These are phyloP conservation scores for Silene conica DNA, from an alignment of 148 eudicot genomes.

Conservation along the genomic window DNA sequence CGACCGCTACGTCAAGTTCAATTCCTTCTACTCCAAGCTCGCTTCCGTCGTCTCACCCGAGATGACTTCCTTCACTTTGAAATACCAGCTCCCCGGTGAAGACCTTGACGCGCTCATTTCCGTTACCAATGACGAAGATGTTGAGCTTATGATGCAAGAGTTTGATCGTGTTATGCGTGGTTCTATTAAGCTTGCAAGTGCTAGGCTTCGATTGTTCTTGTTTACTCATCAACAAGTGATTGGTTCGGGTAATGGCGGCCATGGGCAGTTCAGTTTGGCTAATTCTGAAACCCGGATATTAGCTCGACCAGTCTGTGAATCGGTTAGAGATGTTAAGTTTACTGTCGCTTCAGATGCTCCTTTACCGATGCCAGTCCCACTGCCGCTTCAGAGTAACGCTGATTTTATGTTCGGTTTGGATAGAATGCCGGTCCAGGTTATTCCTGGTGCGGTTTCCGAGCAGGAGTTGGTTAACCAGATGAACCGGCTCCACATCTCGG, in stretches of 20 bases:
- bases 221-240: conserved; percentile 26
- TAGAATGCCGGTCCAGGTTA: conserved; percentile 33
- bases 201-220: conserved; percentile 58
- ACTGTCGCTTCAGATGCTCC: conserved; percentile 19
- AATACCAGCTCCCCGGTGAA: conserved; percentile 86
- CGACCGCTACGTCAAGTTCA: conserved; percentile 50
- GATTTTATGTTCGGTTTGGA: conserved; percentile 82
- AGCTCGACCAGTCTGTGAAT: conserved; percentile 22
- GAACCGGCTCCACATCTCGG: conserved; percentile 50
- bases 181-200: conserved; percentile 39
- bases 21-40: conserved; percentile 36
- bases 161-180: conserved; percentile 63
- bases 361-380: conserved; percentile 14
- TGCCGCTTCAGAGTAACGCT: conserved; percentile 27
- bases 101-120: conserved; percentile 90
- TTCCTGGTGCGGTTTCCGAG: conserved; percentile 21
- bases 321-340: neutral
- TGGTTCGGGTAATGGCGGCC: neutral
- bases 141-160: conserved; percentile 93
- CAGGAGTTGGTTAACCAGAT: conserved; percentile 42
- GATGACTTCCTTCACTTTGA: conserved; percentile 31
- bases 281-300: conserved; percentile 32
- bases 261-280: conserved; percentile 22
- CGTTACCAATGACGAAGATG: conserved; percentile 83
- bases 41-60: conserved; percentile 28